Evolutionary conservation across 352 stramenopile genomes (phyloP), one percentile per base, ranked within the genome.

Genomic region (Globisporangium irregulare): DNA sequence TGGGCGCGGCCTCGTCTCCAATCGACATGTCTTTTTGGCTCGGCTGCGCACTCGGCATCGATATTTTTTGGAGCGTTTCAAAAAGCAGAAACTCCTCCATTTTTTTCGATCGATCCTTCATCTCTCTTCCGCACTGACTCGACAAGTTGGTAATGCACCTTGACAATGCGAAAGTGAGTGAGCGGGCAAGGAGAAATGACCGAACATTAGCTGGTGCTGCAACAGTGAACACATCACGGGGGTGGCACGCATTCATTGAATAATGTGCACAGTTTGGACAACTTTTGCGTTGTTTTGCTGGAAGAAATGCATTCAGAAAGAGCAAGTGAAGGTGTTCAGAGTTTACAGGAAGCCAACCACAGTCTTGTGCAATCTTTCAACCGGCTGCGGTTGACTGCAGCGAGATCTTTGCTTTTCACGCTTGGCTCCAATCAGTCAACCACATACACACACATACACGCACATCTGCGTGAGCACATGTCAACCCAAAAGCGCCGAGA

Each of bases 41-140:
- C 41, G 41, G 34, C 59, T 64, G 22, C 36, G 38, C 38, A 7
- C n/a, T 6, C 25, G 12, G 14, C 25, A 22, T 64, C 59, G 34
- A 64, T 61, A 48, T 64, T 64, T 63, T 62, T 64, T 64, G 59
- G 59, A 64, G 59, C 22, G 59, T 55, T 64, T 64, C 56, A 50
- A 50, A 20, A 18, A 20, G 12, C 9, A 15, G 41, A 41, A 12
- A 5, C 15, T 59, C 22, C 32, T 50, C 58, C 36, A 32, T 46
- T 63, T 63, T 62, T 63, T 63, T 63, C 27, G 32, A 43, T 29
- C 36, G 27, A 32, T 32, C 27, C 27, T 32, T 7, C n/a, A 51
- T 20, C 20, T 4, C 36, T 53, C 36, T 36, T 51, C 59, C 56
- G 34, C 56, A 25, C 56, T 50, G 29, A 55, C 34, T 53, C 34